Percentiles rank a stretch among this genome's conserved stretches.
phyloP scores from a whole-genome alignment of 805 yeast species.

The Nakazawaea molendinolei region DNA sequence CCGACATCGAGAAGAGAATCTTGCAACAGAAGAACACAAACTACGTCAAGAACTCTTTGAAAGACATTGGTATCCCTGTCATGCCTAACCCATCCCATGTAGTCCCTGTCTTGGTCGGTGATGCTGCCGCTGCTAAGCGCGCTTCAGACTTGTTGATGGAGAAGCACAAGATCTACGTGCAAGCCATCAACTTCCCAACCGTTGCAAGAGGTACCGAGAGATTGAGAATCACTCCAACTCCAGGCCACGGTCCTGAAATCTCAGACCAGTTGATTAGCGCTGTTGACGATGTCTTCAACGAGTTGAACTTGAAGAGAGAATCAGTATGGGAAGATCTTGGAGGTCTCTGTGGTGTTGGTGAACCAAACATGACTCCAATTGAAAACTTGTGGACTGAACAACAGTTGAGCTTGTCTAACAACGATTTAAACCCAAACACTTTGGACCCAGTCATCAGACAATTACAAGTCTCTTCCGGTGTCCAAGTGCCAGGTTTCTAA shows the following conservation, averaged over 20 bases:
- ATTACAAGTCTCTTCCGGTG: conserved; percentile 69
- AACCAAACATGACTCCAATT: conserved; percentile 34
- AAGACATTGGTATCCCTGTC: conserved; percentile 78
- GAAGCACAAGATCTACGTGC: conserved; percentile 86
- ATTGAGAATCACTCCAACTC: conserved; percentile 97
- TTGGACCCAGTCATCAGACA: conserved; percentile 55
- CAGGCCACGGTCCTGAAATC: conserved; percentile 80
- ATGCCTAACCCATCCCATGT: conserved; percentile 97
- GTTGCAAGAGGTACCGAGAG: conserved; percentile 95
- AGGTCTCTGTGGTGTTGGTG: conserved; percentile 91
- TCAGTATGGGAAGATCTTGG: conserved; percentile 74
- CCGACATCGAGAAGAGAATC: conserved; percentile 69
- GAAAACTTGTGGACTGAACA: conserved; percentile 84
- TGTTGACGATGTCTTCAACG: conserved; percentile 72
- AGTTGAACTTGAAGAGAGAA: conserved; percentile 67
- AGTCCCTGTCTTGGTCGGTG: conserved; percentile 92
- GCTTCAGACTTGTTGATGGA: conserved; percentile 88
- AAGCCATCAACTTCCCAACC: conserved; percentile 97
- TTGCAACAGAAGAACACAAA: conserved; percentile 80
- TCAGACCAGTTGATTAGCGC: conserved; percentile 74
- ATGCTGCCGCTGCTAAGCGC: conserved; percentile 83
- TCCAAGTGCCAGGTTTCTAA: conserved; percentile 16
- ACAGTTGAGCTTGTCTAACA: conserved; percentile 59
- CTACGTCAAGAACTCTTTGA: conserved; percentile 72
- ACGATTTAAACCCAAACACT: conserved; percentile 62